Evolutionary conservation across 257 asterid species (phyloP).

Genomic region (Capsicum chinense): DNA sequence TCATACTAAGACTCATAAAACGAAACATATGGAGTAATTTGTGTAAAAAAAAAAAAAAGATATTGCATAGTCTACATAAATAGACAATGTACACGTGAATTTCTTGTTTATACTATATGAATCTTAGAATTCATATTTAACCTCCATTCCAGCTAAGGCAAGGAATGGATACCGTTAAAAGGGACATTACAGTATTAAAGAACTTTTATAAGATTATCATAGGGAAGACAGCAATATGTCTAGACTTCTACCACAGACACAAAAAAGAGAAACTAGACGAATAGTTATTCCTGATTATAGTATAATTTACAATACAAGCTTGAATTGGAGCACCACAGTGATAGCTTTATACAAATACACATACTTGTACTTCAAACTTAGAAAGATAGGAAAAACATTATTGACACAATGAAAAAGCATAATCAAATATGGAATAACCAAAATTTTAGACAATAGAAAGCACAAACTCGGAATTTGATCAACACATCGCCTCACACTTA

Average conservation of each 20-base stretch:
- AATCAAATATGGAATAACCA: slow-evolving; percentile 8
- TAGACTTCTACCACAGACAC: neutral
- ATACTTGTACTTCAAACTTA: slow-evolving; percentile 21
- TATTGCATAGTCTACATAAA: neutral
- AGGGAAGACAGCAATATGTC: neutral
- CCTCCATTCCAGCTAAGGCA: slow-evolving; percentile 11
- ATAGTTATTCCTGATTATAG: slow-evolving; percentile 1
- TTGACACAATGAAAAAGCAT: neutral
- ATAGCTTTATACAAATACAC: neutral
- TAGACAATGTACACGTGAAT: neutral
- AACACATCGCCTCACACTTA: neutral
- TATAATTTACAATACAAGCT: slow-evolving; percentile 11
- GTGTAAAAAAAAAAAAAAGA: neutral
- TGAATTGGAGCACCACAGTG: neutral
- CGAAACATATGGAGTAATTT: neutral
- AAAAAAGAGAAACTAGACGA: neutral
- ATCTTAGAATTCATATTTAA: neutral
- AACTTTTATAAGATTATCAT: neutral
- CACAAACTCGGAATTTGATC: slow-evolving; percentile 3
- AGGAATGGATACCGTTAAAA: neutral
- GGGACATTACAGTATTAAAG: neutral
- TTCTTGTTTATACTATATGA: neutral
- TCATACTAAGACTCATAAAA: neutral
- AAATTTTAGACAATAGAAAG: slow-evolving; percentile 11
- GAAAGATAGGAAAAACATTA: neutral